phyloP scores from a whole-genome alignment of 495 filamentous ascomycete genomes.

The Aspergillus cristatus region DNA sequence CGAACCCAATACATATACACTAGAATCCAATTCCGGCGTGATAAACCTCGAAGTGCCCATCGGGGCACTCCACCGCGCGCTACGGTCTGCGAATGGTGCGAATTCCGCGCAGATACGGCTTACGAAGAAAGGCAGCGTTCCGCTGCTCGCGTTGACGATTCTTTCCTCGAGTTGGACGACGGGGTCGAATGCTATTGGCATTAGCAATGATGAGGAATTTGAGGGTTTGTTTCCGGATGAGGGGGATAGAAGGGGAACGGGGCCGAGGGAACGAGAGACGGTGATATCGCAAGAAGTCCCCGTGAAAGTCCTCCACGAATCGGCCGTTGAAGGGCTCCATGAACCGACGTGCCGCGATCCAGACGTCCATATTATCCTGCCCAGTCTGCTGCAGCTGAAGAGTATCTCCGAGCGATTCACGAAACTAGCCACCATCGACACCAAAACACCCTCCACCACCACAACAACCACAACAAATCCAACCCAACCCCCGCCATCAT shows the following conservation, averaged over 20 bases:
- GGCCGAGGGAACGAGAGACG: conserved; percentile 60
- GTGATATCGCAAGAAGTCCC: conserved; percentile 93
- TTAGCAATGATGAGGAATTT: conserved; percentile 21
- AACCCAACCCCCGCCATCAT: too few species aligned
- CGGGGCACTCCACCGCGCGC: conserved; percentile 66
- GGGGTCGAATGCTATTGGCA: conserved; percentile 37
- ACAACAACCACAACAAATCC: too few species aligned
- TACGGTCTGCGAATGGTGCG: conserved; percentile 72
- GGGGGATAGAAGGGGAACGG: conserved; percentile 32
- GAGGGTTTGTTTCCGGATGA: conserved; percentile 27
- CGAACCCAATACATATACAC: conserved; percentile 59
- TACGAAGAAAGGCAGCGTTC: conserved; percentile 81
- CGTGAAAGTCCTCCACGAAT: conserved; percentile 74
- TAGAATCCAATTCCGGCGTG: conserved; percentile 70
- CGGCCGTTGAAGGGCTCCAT: conserved; percentile 72
- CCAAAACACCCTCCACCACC: too few species aligned
- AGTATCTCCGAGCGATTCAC: conserved; percentile 90
- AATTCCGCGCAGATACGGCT: conserved; percentile 74
- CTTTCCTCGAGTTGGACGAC: conserved; percentile 43
- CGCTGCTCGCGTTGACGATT: conserved; percentile 79
- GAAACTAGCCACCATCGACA: conserved; percentile 46
- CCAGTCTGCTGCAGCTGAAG: conserved; percentile 74
- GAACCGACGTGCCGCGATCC: conserved; percentile 86
- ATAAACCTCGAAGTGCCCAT: conserved; percentile 96
- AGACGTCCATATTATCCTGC: conserved; percentile 88